Conservation (phyloP, 2,329 filamentous ascomycete species). For the Colletotrichum godetiae region DNA sequence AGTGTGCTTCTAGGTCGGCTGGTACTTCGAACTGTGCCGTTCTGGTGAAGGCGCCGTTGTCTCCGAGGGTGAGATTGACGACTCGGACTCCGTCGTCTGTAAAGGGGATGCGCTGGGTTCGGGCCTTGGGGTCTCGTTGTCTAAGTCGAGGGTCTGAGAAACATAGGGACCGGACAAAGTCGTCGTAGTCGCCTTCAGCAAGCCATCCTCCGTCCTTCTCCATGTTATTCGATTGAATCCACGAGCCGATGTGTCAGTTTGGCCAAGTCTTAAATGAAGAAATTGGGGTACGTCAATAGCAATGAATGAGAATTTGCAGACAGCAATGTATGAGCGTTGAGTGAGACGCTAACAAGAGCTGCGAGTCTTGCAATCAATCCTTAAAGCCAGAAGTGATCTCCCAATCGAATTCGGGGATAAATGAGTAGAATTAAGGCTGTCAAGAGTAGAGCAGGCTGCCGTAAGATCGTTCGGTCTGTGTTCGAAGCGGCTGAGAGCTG, state of each 20-base stretch:
- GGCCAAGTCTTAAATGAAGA: too few species aligned
- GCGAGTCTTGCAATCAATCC: constrained; percentile 5
- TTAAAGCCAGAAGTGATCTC: background rate
- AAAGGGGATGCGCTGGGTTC: constrained; percentile 35
- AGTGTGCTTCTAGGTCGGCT: constrained; percentile 5
- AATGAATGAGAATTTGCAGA: background rate
- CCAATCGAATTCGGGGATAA: too few species aligned
- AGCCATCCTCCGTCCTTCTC: constrained; percentile 30
- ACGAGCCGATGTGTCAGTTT: background rate
- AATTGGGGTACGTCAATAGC: too few species aligned
- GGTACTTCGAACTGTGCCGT: constrained; percentile 30
- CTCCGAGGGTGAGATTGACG: constrained; percentile 32
- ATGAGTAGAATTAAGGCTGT: too few species aligned
- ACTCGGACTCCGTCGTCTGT: constrained; percentile 31
- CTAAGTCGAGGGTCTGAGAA: constrained; percentile 37
- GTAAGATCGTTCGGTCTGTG: background rate
- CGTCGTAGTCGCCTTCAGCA: constrained; percentile 31
- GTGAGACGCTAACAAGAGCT: background rate
- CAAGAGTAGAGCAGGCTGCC: constrained; percentile 16
- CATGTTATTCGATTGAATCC: background rate
- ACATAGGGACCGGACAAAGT: constrained; percentile 29
- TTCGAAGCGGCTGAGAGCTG: constrained; percentile 10
- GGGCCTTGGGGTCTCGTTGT: constrained; percentile 38
- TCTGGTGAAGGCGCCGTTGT: constrained; percentile 24
- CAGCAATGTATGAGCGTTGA: background rate